Evolutionary conservation across 2,329 filamentous ascomycete species (phyloP), one percentile per base, ranked within the genome.

Genomic region (Talaromyces marneffei): DNA sequence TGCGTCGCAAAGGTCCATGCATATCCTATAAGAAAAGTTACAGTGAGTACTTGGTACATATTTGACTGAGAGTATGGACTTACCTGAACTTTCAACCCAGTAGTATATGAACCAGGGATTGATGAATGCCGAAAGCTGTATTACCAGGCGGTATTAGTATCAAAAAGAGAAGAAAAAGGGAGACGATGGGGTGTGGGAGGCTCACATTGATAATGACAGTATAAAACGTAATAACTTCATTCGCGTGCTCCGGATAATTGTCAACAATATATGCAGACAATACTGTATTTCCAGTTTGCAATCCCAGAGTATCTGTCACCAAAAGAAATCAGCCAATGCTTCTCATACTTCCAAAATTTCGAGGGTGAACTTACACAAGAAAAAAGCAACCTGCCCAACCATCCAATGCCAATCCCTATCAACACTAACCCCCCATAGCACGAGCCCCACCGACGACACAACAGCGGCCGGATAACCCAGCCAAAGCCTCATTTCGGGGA

Each of bases 401-500:
- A 83, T 81, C 81, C 82, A 85, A 68, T 85, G 82, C 66, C 81
- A 83, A 0, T 68, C 68, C 42, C 73, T 75, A 62, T 84, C 82
- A 14, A 85, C 72, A 57, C 80, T 83, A 44, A 85, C 67, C 0
- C 83, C 83, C 83, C 83, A 85, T 53, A 85, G 50, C 33, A 83
- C 74, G 35, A 82, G 68, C 0, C 83, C 83, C 6, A 82, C 68
- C 70, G 60, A 1, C 48, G n/a, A 12, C 10, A 83, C 61, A 4
- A 80, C 8, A 2, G 78, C 75, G 12, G 81, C 82, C 6, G 83
- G 83, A 69, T 84, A 85, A 2, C 76, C 77, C 12, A 85, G 69
- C 81, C 82, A 85, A 23, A 85, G 68, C 16, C 83, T 75, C 81
- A 83, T 83, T 69, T 85, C 83, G 0, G 83, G 74, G 1, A 78